Conservation (phyloP, 2,329 filamentous ascomycete genomes). For the Podosphaera xanthii region DNA sequence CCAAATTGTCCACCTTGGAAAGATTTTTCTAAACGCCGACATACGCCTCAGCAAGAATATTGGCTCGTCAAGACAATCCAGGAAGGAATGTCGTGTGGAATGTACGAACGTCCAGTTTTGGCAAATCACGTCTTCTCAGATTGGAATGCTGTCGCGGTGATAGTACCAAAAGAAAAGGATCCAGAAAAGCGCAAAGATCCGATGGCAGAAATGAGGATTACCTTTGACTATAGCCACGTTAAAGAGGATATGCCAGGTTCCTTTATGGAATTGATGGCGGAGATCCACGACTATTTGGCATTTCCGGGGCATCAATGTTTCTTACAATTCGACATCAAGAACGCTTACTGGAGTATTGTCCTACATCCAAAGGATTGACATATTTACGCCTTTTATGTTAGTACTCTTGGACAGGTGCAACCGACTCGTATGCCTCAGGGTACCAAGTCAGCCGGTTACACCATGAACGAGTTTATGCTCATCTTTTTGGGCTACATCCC, state of each 20-base stretch:
- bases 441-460: background rate
- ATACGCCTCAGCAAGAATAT: background rate
- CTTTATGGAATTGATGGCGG: no score
- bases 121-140: background rate
- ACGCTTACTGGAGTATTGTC: slow-evolving; percentile 1
- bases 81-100: background rate
- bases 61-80: background rate
- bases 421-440: background rate
- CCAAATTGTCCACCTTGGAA: no score
- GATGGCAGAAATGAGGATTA: background rate
- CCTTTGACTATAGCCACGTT: no score
- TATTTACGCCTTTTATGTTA: background rate
- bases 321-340: background rate
- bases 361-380: background rate
- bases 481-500: background rate
- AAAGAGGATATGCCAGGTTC: no score
- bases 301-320: background rate
- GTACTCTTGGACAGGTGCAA: background rate
- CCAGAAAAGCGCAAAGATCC: background rate
- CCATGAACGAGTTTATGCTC: background rate
- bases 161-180: background rate
- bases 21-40: no score
- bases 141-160: background rate
- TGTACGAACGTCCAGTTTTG: background rate
- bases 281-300: background rate